Percentiles rank a stretch among this genome's conserved stretches.
Evolutionary conservation across 306 rosid species (phyloP).

Genomic region (Cucurbita pepo): DNA sequence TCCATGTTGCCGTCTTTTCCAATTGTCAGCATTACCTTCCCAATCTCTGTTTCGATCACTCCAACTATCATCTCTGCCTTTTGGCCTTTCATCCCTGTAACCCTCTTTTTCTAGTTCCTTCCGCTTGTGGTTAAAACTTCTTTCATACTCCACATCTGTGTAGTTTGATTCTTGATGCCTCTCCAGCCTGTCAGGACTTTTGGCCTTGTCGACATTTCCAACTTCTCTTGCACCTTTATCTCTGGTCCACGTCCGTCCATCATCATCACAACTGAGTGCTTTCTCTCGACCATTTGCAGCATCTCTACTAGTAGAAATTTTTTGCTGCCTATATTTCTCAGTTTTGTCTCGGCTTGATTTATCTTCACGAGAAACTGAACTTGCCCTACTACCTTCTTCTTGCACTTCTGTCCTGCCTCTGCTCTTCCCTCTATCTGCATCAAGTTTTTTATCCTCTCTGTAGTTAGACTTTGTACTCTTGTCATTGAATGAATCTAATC

Average conservation of each 20-base stretch:
- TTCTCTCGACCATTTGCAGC: conserved; percentile 47
- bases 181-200: conserved; percentile 72
- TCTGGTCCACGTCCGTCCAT: conserved; percentile 30
- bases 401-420: conserved; percentile 37
- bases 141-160: conserved; percentile 50
- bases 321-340: conserved; percentile 61
- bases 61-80: conserved; percentile 71
- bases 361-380: conserved; percentile 39
- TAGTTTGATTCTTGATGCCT: conserved; percentile 57
- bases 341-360: conserved; percentile 36
- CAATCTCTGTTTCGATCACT: conserved; percentile 61
- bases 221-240: conserved; percentile 51
- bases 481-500: conserved; percentile 34
- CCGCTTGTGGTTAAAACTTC: conserved; percentile 42
- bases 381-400: conserved; percentile 40
- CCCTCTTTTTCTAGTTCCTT: conserved; percentile 68
- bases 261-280: conserved; percentile 46
- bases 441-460: conserved; percentile 59
- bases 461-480: conserved; percentile 34
- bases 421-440: conserved; percentile 57
- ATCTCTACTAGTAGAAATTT: conserved; percentile 34
- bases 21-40: conserved; percentile 74
- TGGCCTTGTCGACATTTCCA: conserved; percentile 42
- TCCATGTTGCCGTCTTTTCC: conserved; percentile 65
- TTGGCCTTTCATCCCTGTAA: conserved; percentile 61